A percentile compares a stretch with the other conserved stretches of the same genome.
Conservation (phyloP, 1,139 yeast species). For the Diutina pseudorugosa region DNA sequence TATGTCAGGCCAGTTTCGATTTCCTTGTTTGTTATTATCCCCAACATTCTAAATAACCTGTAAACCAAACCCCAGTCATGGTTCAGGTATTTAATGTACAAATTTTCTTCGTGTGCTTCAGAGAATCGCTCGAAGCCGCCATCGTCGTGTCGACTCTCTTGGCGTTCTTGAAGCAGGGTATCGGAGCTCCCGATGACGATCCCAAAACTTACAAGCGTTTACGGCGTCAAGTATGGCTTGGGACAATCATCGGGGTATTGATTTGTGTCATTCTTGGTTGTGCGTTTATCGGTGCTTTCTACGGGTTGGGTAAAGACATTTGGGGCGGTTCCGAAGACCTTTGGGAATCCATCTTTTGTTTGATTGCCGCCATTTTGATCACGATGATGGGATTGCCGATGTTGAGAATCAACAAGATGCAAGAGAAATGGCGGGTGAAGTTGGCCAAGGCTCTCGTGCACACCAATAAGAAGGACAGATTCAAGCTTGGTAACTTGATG, state of each 20-base stretch:
- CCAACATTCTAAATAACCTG: neutral
- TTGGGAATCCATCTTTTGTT: conserved; percentile 84
- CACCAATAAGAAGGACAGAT: conserved; percentile 5
- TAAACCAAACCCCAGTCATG: conserved; percentile 9
- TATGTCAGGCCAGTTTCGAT: neutral
- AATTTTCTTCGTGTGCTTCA: conserved; percentile 75
- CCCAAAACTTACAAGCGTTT: conserved; percentile 69
- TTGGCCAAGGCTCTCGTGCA: conserved; percentile 62
- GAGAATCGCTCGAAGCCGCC: conserved; percentile 85
- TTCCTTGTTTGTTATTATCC: conserved; percentile 3
- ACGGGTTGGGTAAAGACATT: conserved; percentile 64
- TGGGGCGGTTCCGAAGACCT: conserved; percentile 84
- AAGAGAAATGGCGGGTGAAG: conserved; percentile 86
- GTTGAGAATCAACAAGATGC: conserved; percentile 81
- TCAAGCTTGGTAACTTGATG: conserved; percentile 21
- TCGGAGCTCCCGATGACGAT: conserved; percentile 52
- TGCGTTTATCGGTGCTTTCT: conserved; percentile 77
- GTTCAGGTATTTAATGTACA: conserved; percentile 46
- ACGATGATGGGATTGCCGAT: conserved; percentile 88
- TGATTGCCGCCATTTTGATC: conserved; percentile 74
- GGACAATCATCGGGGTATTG: conserved; percentile 50
- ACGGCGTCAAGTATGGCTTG: conserved; percentile 6
- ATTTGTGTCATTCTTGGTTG: conserved; percentile 73
- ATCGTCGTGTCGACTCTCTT: conserved; percentile 75
- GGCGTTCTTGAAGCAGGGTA: conserved; percentile 71